Conservation (phyloP, 306 rosid species). For the Luffa aegyptiaca region DNA sequence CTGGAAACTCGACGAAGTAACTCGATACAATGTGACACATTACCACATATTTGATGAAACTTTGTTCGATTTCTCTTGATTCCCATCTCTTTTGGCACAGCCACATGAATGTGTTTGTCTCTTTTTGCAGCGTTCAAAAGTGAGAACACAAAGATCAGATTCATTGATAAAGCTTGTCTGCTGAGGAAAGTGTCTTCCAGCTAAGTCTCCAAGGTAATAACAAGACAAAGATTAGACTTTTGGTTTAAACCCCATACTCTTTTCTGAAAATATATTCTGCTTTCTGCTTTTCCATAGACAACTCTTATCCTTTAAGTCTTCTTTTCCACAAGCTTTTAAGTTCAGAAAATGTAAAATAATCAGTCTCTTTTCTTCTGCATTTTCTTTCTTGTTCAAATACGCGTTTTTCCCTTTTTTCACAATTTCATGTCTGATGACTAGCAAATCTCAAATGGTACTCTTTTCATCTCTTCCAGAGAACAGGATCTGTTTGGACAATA, state of each 20-base stretch:
- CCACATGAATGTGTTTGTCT: not conserved
- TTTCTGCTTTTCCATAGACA: not conserved
- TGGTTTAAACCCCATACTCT: not conserved
- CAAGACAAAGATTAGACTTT: conserved; percentile 1
- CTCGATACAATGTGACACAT: not conserved
- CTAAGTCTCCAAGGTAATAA: not conserved
- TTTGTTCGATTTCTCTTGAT: not conserved
- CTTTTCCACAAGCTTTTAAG: not conserved
- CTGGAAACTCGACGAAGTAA: not conserved
- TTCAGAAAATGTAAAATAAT: not conserved
- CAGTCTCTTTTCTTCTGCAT: not conserved
- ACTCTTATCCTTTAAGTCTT: not conserved
- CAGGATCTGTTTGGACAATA: not conserved
- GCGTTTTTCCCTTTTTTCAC: not conserved
- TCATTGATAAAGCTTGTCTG: not conserved
- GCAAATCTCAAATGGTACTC: not conserved
- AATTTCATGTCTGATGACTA: not conserved
- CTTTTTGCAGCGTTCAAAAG: not conserved
- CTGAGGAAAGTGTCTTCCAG: not conserved
- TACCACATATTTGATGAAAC: not conserved
- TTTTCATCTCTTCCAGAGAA: not conserved
- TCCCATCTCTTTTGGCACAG: not conserved
- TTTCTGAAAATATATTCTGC: not conserved
- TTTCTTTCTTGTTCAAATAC: not conserved
- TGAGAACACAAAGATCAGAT: not conserved